Evolutionary conservation across 169 alveolate species (phyloP).

Genomic region (Eimeria acervulina): DNA sequence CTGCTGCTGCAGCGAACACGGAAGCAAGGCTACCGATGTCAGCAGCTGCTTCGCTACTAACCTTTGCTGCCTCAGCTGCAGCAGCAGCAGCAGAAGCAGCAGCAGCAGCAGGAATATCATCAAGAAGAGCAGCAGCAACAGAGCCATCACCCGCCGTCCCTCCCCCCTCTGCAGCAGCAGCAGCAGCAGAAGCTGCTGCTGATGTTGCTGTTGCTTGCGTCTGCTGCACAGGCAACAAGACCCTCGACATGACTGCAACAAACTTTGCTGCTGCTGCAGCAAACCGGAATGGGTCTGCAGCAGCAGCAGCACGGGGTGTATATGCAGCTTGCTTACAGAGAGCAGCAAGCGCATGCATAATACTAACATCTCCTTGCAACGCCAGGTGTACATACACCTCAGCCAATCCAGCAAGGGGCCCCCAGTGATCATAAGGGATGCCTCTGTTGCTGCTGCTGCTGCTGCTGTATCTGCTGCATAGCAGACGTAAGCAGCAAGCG

Average conservation of each 20-base stretch:
- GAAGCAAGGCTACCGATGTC: background rate
- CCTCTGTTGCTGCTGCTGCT: too few relatives aligned
- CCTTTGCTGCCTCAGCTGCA: background rate
- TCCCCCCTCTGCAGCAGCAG: background rate
- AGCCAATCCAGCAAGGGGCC: background rate
- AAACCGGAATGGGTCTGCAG: background rate
- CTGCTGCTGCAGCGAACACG: background rate
- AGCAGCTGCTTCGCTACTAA: background rate
- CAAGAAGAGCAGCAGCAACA: too few relatives aligned
- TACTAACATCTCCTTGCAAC: background rate
- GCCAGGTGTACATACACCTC: constrained; percentile 39
- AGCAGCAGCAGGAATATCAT: background rate
- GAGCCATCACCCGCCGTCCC: too few relatives aligned
- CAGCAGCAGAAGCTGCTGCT: background rate
- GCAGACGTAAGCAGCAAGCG: background rate
- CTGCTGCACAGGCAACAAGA: background rate
- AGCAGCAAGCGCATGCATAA: background rate
- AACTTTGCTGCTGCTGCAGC: constrained; percentile 16
- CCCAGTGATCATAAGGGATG: background rate
- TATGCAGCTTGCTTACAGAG: background rate
- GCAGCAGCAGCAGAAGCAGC: background rate
- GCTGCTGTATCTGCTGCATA: background rate
- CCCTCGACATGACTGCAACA: constrained; percentile 7
- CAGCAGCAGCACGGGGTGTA: constrained; percentile 1
- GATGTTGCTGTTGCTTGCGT: background rate